These are phyloP conservation scores for Ustilago nuda DNA, from an alignment of 1,284 basidiomycete species.

Conservation along the genomic window DNA sequence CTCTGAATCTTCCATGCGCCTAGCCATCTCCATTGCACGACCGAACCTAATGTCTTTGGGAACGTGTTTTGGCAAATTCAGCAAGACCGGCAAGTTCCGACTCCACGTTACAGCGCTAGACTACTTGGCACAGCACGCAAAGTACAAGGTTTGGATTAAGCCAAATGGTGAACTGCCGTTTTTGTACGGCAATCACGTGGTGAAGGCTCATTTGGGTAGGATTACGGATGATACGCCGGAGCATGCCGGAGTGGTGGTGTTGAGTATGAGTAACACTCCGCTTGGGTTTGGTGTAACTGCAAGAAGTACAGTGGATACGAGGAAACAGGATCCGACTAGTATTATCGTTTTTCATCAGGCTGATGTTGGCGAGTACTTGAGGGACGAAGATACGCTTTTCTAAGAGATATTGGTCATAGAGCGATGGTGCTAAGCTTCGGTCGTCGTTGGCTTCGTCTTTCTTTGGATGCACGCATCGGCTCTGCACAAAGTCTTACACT, in stretches of 20 bases:
- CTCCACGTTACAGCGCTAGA: constrained; percentile 94
- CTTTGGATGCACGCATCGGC: too few relatives aligned
- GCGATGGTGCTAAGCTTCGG: too few relatives aligned
- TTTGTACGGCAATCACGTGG: constrained; percentile 97
- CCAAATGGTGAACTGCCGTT: constrained; percentile 99
- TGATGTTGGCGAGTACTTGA: constrained; percentile 67
- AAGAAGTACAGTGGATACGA: constrained; percentile 91
- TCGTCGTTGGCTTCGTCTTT: too few relatives aligned
- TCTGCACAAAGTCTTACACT: too few relatives aligned
- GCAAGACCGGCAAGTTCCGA: constrained; percentile 97
- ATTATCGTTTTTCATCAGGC: constrained; percentile 99
- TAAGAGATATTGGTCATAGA: constrained; percentile 4
- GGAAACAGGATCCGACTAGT: constrained; percentile 96
- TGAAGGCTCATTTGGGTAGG: constrained; percentile 97
- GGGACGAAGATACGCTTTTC: constrained; percentile 66
- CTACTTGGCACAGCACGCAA: constrained; percentile 94
- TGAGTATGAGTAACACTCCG: constrained; percentile 89
- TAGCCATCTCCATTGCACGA: constrained; percentile 89
- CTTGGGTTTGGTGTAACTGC: constrained; percentile 95
- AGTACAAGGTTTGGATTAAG: constrained; percentile 99
- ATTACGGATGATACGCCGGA: constrained; percentile 99
- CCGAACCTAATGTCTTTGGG: constrained; percentile 93
- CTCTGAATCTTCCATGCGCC: constrained; percentile 77
- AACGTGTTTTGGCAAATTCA: constrained; percentile 98
- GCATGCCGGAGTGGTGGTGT: constrained; percentile 97